Evolutionary conservation across 805 yeast species (phyloP), one percentile per base, ranked within the genome.

Genomic region (Isabelozyma pseudorhagii): DNA sequence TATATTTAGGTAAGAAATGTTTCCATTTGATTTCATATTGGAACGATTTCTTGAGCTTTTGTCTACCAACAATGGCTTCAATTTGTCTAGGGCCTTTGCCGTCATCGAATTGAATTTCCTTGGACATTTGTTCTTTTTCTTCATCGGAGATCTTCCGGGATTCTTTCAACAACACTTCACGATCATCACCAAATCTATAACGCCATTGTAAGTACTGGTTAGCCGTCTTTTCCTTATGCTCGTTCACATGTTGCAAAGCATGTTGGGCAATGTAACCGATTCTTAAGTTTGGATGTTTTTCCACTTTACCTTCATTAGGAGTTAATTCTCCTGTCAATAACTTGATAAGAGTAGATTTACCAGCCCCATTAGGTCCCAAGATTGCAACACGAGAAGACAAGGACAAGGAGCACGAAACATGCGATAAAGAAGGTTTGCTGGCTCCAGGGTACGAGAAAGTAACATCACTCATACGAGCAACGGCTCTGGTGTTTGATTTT

Each of bases 261-360:
- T 93, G 98, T 78, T 93, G 99, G 17, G 98, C 98, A 77, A 93
- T 94, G 76, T 93, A 93, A 52, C 98, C 99, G 61, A 93, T 90
- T 79, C 99, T 91, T 74, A 94, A 79, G 72, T 93, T 93, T 56
- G 98, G 98, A 76, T 93, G 99, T 71, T 94, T 94, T 75, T 94
- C 97, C 50, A 93, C 97, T 53, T 83, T 85, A 63, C 99, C 99
- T 51, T 74, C 79, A 54, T 83, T 79, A 18, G 99, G 97, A 49
- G 88, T 81, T 50, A 90, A 77, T 71, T 93, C 99, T 56, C 89
- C 99, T 8, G 98, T 94, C 59, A 93, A 79, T 48, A 94, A 77
- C 71, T 93, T 93, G 72, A 94, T 93, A 63, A 94, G 80, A 14
- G 99, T 93, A 10, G 97, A 90, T 70, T 93, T 93, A 76, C 99